Evolutionary conservation across 164 flowering plant species (phyloP), one percentile per base, ranked within the genome.

Genomic region (Aristolochia contorta): DNA sequence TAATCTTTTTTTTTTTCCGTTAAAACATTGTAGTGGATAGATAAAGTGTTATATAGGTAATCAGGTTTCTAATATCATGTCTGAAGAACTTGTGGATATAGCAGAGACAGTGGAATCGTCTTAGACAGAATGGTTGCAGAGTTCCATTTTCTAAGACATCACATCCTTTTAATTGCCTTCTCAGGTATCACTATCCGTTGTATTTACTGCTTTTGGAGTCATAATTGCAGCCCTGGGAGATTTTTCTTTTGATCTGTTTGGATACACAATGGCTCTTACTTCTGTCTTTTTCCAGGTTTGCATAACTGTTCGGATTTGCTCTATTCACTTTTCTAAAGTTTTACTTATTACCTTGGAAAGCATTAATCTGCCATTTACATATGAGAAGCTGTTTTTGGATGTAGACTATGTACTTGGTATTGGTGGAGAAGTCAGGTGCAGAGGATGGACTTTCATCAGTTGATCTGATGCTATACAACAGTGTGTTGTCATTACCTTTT

Each of bases 371-470:
- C 18, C 58, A 52, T 59, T 59, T 15, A 62, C 1, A 62, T 69
- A 9, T 1, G 33, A 57, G 51, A 56, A 43, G 19, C 60, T 58
- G 47, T 33, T 64, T 65, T 22, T 60, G 60, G 62, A 16, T 79
- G 71, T 80, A 93, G 99, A 93, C 97, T 47, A 93, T 91, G 96
- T 93, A 93, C 80, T 85, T 93, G 62, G 91, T 93, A 16, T 74
- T 93, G 69, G 99, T 93, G 63, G 97, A 93, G 80, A 88, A 75
- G 63, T 91, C 97, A 65, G 97, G 99, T 71, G 98, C 91, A 24
- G 96, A 94, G 73, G 96, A 89, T 73, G 96, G 97, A 61, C 97
- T 91, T 70, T 85, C 99, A 20, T 94, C 99, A 43, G 60, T 94
- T 45, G 99, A 94, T 67, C 81, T 91, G 46, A 94, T 94, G 99